phyloP scores from a whole-genome alignment of 1,284 basidiomycete species.

The Anthracocystis setariae region DNA sequence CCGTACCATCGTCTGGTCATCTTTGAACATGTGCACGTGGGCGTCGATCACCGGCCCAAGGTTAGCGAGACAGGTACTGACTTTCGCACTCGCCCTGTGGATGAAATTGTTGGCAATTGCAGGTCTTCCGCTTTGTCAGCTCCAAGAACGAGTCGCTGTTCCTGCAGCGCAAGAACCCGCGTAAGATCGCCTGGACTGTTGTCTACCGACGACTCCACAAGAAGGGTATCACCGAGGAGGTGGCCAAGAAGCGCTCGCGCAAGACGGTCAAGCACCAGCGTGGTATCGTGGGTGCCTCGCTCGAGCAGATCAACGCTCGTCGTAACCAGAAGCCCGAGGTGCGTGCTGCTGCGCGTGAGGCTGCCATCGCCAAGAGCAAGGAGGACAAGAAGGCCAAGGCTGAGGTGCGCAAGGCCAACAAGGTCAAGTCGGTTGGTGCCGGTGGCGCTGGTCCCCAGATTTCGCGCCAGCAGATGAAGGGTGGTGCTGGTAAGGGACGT shows the following conservation, averaged over 20 bases:
- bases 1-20: no score
- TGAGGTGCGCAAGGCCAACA: conserved; percentile 66
- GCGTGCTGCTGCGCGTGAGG: conserved; percentile 81
- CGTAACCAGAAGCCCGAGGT: conserved; percentile 80
- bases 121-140: conserved; percentile 67
- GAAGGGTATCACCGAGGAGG: conserved; percentile 99
- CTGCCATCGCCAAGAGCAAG: conserved; percentile 96
- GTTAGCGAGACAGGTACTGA: neutral
- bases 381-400: conserved; percentile 78
- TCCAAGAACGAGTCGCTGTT: conserved; percentile 87
- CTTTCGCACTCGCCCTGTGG: neutral
- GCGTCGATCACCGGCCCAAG: no score
- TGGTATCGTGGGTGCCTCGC: conserved; percentile 96
- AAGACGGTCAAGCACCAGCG: conserved; percentile 98
- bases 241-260: conserved; percentile 97
- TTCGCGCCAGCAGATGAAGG: conserved; percentile 96
- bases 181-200: conserved; percentile 98
- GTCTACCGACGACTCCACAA: conserved; percentile 99
- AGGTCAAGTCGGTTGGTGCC: conserved; percentile 72
- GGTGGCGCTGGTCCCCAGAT: conserved; percentile 78
- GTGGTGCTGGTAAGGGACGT: conserved; percentile 70
- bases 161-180: conserved; percentile 99
- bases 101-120: neutral
- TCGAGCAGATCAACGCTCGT: conserved; percentile 87
- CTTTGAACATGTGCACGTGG: no score